Evolutionary conservation across 768 basidiomycete species (phyloP).

Genomic region (Dacryopinax primogenitus): DNA sequence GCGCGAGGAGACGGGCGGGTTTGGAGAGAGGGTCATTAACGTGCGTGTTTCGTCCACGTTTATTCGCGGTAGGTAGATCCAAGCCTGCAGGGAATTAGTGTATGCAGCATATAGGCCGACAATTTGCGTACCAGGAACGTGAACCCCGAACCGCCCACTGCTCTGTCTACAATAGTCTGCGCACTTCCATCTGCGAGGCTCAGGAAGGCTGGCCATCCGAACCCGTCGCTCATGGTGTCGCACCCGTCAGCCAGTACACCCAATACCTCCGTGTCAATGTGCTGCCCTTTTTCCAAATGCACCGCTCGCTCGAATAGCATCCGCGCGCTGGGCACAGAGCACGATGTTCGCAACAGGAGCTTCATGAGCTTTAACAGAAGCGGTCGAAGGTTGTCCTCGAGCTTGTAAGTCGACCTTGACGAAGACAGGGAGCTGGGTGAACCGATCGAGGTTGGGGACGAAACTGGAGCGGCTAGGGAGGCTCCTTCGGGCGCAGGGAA

Average conservation of each 20-base stretch:
- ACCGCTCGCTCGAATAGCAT: slow-evolving; percentile 41
- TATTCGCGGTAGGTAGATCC: slow-evolving; percentile 43
- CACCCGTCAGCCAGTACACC: slow-evolving; percentile 58
- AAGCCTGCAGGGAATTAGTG: not conserved
- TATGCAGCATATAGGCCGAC: not conserved
- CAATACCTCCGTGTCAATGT: slow-evolving; percentile 30
- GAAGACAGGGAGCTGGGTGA: slow-evolving; percentile 25
- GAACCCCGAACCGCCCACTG: slow-evolving; percentile 46
- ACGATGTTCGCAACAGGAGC: slow-evolving; percentile 63
- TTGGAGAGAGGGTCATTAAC: slow-evolving; percentile 9
- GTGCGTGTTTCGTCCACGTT: slow-evolving; percentile 23
- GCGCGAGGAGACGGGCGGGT: slow-evolving; percentile 10
- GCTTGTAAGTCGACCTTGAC: not conserved
- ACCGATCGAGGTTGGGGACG: slow-evolving; percentile 37
- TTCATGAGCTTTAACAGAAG: slow-evolving; percentile 49
- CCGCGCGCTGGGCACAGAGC: slow-evolving; percentile 50
- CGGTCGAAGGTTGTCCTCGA: slow-evolving; percentile 11
- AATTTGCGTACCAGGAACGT: slow-evolving; percentile 45
- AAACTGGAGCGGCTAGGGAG: slow-evolving; percentile 42
- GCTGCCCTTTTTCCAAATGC: slow-evolving; percentile 6
- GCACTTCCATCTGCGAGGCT: slow-evolving; percentile 48
- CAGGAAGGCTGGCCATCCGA: slow-evolving; percentile 59
- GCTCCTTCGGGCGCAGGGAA: slow-evolving; percentile 51
- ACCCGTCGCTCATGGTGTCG: slow-evolving; percentile 36
- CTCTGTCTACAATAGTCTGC: slow-evolving; percentile 37